These are phyloP conservation scores for Hymenoscyphus albidus DNA, from an alignment of 2,329 filamentous ascomycete species.

Conservation along the genomic window DNA sequence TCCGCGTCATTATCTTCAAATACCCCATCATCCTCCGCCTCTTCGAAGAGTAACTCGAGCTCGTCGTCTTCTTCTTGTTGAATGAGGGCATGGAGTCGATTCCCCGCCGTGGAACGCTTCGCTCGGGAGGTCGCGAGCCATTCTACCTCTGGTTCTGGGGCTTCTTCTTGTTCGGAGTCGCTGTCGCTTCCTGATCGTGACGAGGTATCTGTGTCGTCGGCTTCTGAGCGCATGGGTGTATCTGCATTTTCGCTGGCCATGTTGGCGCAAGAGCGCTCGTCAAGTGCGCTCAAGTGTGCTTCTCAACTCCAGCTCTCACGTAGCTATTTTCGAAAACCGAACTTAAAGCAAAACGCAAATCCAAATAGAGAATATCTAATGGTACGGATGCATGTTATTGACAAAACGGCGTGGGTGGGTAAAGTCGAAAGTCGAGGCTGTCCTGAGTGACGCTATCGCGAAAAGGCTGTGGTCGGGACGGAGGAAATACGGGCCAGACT, in stretches of 20 bases:
- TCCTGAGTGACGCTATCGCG: background rate
- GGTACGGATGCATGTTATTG: background rate
- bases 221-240: slow-evolving; percentile 21
- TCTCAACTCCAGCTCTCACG: too few relatives aligned
- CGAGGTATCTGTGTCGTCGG: slow-evolving; percentile 15
- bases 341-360: background rate
- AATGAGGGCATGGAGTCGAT: slow-evolving; percentile 74
- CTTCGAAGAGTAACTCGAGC: slow-evolving; percentile 71
- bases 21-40: slow-evolving; percentile 64
- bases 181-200: slow-evolving; percentile 18
- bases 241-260: slow-evolving; percentile 21
- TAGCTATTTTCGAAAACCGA: background rate
- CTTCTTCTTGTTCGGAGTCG: slow-evolving; percentile 17
- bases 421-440: background rate
- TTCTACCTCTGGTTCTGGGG: slow-evolving; percentile 44
- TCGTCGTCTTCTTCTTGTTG: slow-evolving; percentile 62
- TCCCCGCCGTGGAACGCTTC: slow-evolving; percentile 78
- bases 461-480: background rate
- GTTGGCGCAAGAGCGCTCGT: background rate
- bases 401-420: background rate
- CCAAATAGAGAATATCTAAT: background rate
- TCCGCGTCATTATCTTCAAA: slow-evolving; percentile 65
- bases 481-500: background rate
- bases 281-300: too few relatives aligned
- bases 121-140: slow-evolving; percentile 70